Conservation (phyloP, 305 asterid species). For the Solanum chacoense region DNA sequence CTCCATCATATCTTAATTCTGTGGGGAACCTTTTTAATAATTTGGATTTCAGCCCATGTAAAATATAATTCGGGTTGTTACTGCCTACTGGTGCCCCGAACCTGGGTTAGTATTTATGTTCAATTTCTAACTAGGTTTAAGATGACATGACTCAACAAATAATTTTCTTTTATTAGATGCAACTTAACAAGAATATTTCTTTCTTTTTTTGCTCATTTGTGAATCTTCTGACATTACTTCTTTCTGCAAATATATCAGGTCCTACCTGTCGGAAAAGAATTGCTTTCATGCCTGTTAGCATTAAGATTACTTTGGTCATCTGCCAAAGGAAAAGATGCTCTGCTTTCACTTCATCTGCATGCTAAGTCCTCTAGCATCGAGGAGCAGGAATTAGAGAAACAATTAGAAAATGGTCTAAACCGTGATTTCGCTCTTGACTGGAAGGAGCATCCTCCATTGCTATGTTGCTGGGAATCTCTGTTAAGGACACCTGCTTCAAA, state of each 20-base stretch:
- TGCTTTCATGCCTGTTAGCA: slow-evolving; percentile 49
- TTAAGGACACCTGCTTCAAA: slow-evolving; percentile 37
- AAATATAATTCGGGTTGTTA: not conserved
- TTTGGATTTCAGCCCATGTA: not conserved
- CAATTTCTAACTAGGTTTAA: not conserved
- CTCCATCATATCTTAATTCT: not conserved
- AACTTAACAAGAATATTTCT: not conserved
- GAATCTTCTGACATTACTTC: not conserved
- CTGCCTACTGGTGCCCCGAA: not conserved
- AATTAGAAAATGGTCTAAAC: slow-evolving; percentile 22
- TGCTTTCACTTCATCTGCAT: slow-evolving; percentile 36
- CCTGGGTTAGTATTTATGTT: not conserved
- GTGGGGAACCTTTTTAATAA: not conserved
- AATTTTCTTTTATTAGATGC: not conserved
- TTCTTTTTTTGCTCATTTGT: not conserved
- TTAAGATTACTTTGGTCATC: slow-evolving; percentile 62
- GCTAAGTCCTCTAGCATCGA: slow-evolving; percentile 29
- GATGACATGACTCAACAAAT: not conserved
- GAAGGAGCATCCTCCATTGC: slow-evolving; percentile 70
- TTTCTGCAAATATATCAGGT: slow-evolving; percentile 25
- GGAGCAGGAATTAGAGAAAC: slow-evolving; percentile 35
- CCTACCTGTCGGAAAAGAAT: slow-evolving; percentile 72
- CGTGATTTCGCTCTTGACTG: slow-evolving; percentile 35
- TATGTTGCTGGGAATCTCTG: slow-evolving; percentile 61
- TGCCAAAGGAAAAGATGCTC: slow-evolving; percentile 48